Base-by-base conservation (phyloP, 2,329 filamentous ascomycete genomes). In the Trichoderma koningii region DNA sequence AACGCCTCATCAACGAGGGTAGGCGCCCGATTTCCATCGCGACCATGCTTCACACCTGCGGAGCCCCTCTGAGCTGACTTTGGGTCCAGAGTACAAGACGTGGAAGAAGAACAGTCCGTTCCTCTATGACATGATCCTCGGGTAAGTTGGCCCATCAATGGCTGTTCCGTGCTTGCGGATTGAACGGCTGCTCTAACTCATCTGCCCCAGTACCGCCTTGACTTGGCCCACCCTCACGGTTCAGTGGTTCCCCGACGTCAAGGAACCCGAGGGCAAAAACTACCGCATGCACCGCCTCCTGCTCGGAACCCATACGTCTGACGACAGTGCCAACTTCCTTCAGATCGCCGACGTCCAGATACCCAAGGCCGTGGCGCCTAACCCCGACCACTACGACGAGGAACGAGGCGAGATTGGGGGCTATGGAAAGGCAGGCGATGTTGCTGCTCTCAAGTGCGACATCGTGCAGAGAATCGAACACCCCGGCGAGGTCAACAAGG, bases 81-180 rank as follows among this genome's bases (percentile, higher is more conserved):
- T 48, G 6, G 41, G 19, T 41, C 47, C 72, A 93, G 95, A 99
- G 77, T 99, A 99, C 86, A 99, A 99, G 78, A 97, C 94, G 70
- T 99, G 95, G 95, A 99, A 99, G 85, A 99, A 99, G 83, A 99
- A 99, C 79, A 92, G 91, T 69, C 93, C 95, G 3, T 98, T 98
- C 75, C 89, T 99, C 72, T 99, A 99, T 78, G 95, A 99, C 77
- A 92, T 97, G 87, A 95, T 99, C 70, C 84, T 98, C 69, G 93
- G 88, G 88, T 88, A 77, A 70, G 66, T 28, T 3, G 17, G 7
- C 19, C 23, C 30, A 55, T 17, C 42, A 19, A 52, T 52, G n/a
- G 50, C 9, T 12, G 1, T 55, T 14, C 12, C 12, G 9, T 5
- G 41, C 2, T 30, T 17, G 15, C 15, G 14, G 10, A 30, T 6